phyloP scores from a whole-genome alignment of 768 basidiomycete species.

The Suillus decipiens region DNA sequence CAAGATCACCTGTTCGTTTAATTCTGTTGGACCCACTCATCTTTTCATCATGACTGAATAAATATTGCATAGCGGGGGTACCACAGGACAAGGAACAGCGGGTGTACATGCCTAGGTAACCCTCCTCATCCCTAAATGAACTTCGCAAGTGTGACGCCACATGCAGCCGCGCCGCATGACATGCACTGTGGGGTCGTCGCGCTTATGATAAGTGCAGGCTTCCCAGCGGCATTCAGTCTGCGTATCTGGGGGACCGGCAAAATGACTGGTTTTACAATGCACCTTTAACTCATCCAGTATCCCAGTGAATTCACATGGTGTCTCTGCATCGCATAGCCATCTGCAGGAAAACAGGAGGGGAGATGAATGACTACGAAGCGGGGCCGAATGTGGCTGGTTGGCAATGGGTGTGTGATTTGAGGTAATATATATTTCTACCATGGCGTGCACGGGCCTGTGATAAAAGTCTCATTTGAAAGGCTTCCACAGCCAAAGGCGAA shows the following conservation, averaged over 20 bases:
- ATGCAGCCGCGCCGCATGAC: neutral
- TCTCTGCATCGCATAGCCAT: neutral
- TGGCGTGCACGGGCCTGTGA: neutral
- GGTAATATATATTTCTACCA: too few species aligned
- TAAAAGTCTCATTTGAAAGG: neutral
- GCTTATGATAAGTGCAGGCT: neutral
- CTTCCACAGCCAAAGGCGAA: neutral
- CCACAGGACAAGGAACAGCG: neutral
- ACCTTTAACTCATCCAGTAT: neutral
- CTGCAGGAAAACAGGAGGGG: neutral
- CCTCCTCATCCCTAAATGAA: neutral
- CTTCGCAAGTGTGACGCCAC: neutral
- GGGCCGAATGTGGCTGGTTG: neutral
- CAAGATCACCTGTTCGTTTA: conserved; percentile 99
- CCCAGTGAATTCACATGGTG: neutral
- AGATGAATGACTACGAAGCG: neutral
- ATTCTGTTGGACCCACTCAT: conserved; percentile 93
- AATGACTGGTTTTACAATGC: neutral
- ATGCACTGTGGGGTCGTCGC: neutral
- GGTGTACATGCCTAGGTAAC: neutral
- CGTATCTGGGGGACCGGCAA: neutral
- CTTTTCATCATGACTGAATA: neutral
- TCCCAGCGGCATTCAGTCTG: neutral
- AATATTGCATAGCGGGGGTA: neutral
- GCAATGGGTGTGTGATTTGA: neutral